phyloP scores from a whole-genome alignment of 2,329 filamentous ascomycete species.

The Calonectria pseudoturangicola region DNA sequence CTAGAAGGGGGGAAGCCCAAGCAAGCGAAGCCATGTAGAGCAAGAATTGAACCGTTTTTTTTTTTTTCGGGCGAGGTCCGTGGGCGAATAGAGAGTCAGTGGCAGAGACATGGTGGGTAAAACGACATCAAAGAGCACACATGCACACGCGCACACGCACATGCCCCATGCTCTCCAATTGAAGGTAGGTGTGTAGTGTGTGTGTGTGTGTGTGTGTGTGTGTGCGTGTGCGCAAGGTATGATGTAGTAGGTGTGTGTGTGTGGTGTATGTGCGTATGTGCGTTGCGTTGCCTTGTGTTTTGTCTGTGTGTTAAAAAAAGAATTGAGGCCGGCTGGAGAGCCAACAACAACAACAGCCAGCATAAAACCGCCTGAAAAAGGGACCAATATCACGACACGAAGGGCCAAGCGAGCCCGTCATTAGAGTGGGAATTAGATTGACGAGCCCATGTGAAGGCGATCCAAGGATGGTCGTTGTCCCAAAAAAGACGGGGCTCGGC shows the following conservation, averaged over 20 bases:
- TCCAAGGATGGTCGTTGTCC: conserved; percentile 17
- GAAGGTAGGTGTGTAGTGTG: conserved; percentile 29
- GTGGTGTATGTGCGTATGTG: conserved; percentile 38
- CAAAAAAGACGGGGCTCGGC: conserved; percentile 24
- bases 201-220: conserved; percentile 40
- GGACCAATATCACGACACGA: conserved; percentile 25
- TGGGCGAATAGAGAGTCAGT: conserved; percentile 47
- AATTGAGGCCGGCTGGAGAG: conserved; percentile 6
- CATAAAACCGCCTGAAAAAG: background rate
- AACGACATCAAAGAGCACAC: conserved; percentile 50
- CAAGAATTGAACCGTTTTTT: conserved; percentile 28
- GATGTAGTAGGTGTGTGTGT: conserved; percentile 31
- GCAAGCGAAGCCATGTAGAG: conserved; percentile 31
- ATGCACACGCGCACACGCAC: conserved; percentile 47
- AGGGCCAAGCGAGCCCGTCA: conserved; percentile 4
- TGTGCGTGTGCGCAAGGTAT: conserved; percentile 27
- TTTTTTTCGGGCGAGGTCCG: conserved; percentile 18
- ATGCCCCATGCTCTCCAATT: conserved; percentile 24
- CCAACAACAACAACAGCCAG: background rate
- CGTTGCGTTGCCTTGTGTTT: conserved; percentile 7
- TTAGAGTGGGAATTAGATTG: conserved; percentile 11
- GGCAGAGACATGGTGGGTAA: conserved; percentile 56
- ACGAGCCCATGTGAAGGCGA: conserved; percentile 12
- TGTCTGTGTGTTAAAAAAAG: conserved; percentile 38
- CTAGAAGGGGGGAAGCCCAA: conserved; percentile 13